Conservation (phyloP, 306 rosid genomes). For the Boehmeria nivea region DNA sequence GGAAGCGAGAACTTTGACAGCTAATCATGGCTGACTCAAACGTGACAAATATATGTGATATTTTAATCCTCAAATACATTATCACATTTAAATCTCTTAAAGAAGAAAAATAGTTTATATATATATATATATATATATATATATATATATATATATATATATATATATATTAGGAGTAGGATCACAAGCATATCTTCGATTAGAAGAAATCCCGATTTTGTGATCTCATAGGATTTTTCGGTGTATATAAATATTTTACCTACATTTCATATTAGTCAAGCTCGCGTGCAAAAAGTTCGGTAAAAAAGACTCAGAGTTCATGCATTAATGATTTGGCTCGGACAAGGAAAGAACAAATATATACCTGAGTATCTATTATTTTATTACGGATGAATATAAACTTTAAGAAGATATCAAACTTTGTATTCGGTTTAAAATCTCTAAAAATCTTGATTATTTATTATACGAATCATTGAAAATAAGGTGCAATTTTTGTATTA, state of each 20-base stretch:
- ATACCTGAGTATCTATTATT: too few relatives aligned
- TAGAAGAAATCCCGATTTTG: background rate
- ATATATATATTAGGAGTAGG: background rate
- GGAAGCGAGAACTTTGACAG: background rate
- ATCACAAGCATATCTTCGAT: background rate
- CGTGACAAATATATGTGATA: background rate
- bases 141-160: background rate
- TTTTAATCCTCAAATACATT: background rate
- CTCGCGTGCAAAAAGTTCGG: conserved; percentile 21
- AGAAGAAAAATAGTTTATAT: too few relatives aligned
- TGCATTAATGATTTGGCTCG: background rate
- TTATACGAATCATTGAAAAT: too few relatives aligned
- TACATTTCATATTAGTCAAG: conserved; percentile 4
- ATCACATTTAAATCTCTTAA: background rate
- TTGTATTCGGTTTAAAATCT: too few relatives aligned
- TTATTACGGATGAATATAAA: too few relatives aligned
- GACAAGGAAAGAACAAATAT: background rate
- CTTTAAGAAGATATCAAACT: too few relatives aligned
- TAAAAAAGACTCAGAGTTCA: background rate
- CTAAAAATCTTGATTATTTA: background rate
- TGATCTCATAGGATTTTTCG: background rate
- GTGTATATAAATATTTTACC: background rate
- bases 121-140: background rate
- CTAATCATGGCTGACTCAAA: conserved; percentile 14
- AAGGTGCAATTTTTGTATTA: too few relatives aligned